Evolutionary conservation across 148 eudicot genomes (phyloP).

Genomic region (Agrostemma githago): DNA sequence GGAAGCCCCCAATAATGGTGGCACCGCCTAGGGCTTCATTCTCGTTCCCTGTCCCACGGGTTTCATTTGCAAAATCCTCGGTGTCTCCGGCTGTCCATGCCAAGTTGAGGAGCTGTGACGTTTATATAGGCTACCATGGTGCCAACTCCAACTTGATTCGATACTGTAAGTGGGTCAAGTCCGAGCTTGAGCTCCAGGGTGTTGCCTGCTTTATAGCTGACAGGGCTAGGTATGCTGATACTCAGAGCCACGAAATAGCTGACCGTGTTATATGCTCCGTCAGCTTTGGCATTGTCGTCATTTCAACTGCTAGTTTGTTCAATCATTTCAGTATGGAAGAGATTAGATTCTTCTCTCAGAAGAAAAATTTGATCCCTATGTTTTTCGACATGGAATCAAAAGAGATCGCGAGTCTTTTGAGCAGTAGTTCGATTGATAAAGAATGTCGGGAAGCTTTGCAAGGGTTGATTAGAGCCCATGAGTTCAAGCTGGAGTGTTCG

Average conservation of each 20-base stretch:
- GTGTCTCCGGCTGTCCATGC: constrained; percentile 63
- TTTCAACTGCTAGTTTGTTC: constrained; percentile 41
- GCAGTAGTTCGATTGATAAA: constrained; percentile 36
- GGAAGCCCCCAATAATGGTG: constrained; percentile 29
- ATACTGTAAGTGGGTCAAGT: constrained; percentile 84
- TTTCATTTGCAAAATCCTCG: constrained; percentile 57
- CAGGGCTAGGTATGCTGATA: constrained; percentile 67
- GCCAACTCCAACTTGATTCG: constrained; percentile 55
- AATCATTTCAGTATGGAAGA: constrained; percentile 70
- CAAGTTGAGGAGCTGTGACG: constrained; percentile 81
- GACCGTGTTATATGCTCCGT: constrained; percentile 87
- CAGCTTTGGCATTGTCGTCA: constrained; percentile 62
- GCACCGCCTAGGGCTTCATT: constrained; percentile 54
- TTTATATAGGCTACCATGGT: constrained; percentile 72
- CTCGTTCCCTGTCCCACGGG: constrained; percentile 65
- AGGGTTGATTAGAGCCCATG: constrained; percentile 52
- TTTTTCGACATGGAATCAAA: constrained; percentile 52
- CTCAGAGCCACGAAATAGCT: constrained; percentile 88
- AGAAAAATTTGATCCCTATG: constrained; percentile 76
- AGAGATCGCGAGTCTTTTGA: constrained; percentile 32
- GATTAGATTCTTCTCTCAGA: constrained; percentile 72
- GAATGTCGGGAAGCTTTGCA: constrained; percentile 62
- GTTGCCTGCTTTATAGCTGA: constrained; percentile 83
- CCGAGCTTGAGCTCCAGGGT: constrained; percentile 83
- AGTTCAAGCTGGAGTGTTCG: constrained; percentile 52